Percentiles rank a stretch among this genome's conserved stretches.
phyloP scores from a whole-genome alignment of 352 stramenopile species.

The Pythium insidiosum region DNA sequence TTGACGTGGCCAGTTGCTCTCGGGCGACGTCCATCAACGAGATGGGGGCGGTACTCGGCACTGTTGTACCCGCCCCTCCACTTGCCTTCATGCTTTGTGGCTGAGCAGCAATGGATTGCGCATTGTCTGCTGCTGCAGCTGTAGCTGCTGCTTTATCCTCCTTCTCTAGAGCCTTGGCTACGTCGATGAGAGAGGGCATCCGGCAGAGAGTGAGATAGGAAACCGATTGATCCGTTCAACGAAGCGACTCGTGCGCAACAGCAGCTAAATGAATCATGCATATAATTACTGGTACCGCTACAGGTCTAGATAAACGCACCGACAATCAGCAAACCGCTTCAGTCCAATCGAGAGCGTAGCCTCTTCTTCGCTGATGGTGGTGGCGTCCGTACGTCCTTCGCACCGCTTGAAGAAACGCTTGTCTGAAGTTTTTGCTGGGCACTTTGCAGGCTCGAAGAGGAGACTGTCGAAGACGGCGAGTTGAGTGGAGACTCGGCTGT shows the following conservation, averaged over 20 bases:
- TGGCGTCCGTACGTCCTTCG: not conserved
- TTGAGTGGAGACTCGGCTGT: constrained; percentile 10
- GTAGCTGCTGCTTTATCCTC: constrained; percentile 3
- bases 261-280: not conserved
- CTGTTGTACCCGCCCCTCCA: too few species aligned
- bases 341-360: constrained; percentile 10
- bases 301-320: not conserved
- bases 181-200: constrained; percentile 25
- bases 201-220: too few species aligned
- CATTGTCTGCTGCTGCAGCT: too few species aligned
- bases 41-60: too few species aligned
- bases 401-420: not conserved
- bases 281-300: too few species aligned
- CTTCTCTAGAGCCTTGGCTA: constrained; percentile 37
- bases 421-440: not conserved
- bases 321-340: constrained; percentile 11
- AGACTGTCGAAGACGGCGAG: constrained; percentile 7
- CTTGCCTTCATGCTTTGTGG: too few species aligned
- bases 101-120: too few species aligned
- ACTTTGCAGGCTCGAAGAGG: constrained; percentile 3
- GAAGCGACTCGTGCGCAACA: too few species aligned
- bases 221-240: too few species aligned
- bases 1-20: constrained; percentile 10
- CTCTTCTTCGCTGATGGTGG: constrained; percentile 6
- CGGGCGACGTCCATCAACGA: constrained; percentile 42